Base-by-base conservation (phyloP, 805 yeast species). In the Spathaspora arborariae region DNA sequence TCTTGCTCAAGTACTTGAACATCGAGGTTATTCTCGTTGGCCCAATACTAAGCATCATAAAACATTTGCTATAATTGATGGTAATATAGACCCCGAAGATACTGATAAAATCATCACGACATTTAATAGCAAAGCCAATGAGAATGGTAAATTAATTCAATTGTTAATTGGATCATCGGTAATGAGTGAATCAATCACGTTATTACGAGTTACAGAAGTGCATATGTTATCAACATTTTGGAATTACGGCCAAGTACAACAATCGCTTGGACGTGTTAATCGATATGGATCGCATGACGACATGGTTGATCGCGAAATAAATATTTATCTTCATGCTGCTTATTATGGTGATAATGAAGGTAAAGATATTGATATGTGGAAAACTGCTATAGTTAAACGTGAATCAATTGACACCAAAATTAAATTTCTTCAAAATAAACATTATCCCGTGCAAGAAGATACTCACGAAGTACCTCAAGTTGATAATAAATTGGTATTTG, bases 311-410 rank as follows among this genome's bases (percentile, higher is more conserved):
- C 5, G n/a, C 5, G 7, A 5, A 19, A 20, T 37, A 19, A 37
- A 37, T 37, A 37, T 37, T 7, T 37, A 37, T 37, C n/a, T 7
- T 5, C 40, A 37, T 37, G 40, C 40, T 6, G 40, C 40, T 6
- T 37, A 20, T 20, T 5, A 5, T 7, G 13, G 13, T 5, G 16
- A 37, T 5, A 5, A 13, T 10, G 16, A 37, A 19, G 40, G 40
- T 8, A 37, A 37, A 37, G 40, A 37, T 37, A 19, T 37, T 7
- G 40, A 37, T 19, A 37, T 37, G 40, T 37, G 40, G 40, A 37
- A 37, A 37, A 37, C 24, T 37, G 40, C 40, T 37, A 16, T 11
- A 7, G 13, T 16, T 7, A 37, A 37, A 20, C 5, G 13, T 5
- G 13, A 19, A 6, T 5, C 5, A 37, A 37, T 37, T 7, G 13